Percentiles rank a stretch among this genome's conserved stretches.
Evolutionary conservation across 495 filamentous ascomycete genomes (phyloP).

Genomic region (Melanomma pulvis-pyrius): DNA sequence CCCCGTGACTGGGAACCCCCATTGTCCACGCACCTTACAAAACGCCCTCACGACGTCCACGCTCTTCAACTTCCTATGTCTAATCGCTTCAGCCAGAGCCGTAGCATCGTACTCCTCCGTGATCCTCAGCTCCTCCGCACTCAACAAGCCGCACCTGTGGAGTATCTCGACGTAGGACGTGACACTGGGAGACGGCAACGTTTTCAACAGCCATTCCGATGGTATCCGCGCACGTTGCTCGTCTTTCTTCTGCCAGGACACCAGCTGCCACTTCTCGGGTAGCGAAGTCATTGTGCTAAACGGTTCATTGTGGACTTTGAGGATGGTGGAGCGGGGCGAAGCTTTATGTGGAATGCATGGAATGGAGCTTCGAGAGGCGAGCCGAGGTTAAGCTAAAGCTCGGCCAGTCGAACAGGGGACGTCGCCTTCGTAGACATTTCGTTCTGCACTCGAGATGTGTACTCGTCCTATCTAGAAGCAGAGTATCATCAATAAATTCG

Average conservation of each 20-base stretch:
- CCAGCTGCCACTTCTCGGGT: constrained; percentile 39
- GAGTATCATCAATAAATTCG: too few relatives aligned
- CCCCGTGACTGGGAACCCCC: neutral
- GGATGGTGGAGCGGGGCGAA: too few relatives aligned
- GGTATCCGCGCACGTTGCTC: constrained; percentile 45
- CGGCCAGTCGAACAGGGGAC: too few relatives aligned
- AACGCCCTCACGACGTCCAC: constrained; percentile 62
- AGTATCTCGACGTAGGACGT: constrained; percentile 42
- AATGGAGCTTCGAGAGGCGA: too few relatives aligned
- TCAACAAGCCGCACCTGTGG: constrained; percentile 51
- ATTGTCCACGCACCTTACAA: constrained; percentile 54
- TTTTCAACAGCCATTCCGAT: constrained; percentile 40
- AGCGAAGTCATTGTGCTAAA: neutral
- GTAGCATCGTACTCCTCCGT: constrained; percentile 61
- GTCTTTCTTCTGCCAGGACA: constrained; percentile 44
- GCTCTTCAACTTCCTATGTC: constrained; percentile 51
- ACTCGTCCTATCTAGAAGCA: too few relatives aligned
- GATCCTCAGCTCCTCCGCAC: constrained; percentile 56
- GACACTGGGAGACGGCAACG: constrained; percentile 1
- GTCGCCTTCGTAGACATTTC: too few relatives aligned
- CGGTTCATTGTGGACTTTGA: too few relatives aligned
- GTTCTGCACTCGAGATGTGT: too few relatives aligned
- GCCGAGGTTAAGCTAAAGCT: too few relatives aligned
- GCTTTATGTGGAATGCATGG: too few relatives aligned
- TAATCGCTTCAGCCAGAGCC: constrained; percentile 54